Base-by-base conservation (phyloP, 208 protist species). In the Naegleria gruberi region DNA sequence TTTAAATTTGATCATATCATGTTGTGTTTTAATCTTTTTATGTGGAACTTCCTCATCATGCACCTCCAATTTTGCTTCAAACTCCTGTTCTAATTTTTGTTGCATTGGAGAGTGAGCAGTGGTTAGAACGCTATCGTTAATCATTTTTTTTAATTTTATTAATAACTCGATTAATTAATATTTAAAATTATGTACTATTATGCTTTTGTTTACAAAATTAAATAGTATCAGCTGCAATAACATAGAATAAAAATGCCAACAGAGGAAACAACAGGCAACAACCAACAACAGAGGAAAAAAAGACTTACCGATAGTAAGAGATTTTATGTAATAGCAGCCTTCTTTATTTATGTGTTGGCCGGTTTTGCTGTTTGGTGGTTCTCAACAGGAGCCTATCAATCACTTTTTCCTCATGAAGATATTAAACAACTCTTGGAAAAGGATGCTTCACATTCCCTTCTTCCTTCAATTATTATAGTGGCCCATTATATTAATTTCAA, bases 21-120 rank as follows among this genome's bases (percentile, higher is more conserved):
- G 10, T 84, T 84, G 41, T n/a, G 34, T 84, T 41, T 84, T 84
- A 17, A 84, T 84, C n/a, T 34, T 84, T 45, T 84, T 84, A 17
- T 44, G 30, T 19, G 81, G 81, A 23, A 84, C 30, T 44, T 84
- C 81, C 6, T n/a, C 0, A 84, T 84, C 81, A 37, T 12, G 6
- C 8, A 8, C 30, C 12, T 77, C 30, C 17, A 77, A 37, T n/a
- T 77, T 37, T 77, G 6, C 26, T 77, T 77, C 65, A 65, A 65
- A 65, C 51, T 65, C 51, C 51, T 30, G 19, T 65, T 65, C 51
- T 30, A 65, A 23, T 23, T 23, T 65, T 10, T 65, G 51, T 23
- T 10, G 19, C 15, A 10, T 10, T 30, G 51, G 51, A 3, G 51
- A 65, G 12, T 65, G 51, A 23, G 51, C 51, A 3, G 51, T 65